Conservation (phyloP, 2,329 filamentous ascomycete genomes). For the Xylaria sp. region DNA sequence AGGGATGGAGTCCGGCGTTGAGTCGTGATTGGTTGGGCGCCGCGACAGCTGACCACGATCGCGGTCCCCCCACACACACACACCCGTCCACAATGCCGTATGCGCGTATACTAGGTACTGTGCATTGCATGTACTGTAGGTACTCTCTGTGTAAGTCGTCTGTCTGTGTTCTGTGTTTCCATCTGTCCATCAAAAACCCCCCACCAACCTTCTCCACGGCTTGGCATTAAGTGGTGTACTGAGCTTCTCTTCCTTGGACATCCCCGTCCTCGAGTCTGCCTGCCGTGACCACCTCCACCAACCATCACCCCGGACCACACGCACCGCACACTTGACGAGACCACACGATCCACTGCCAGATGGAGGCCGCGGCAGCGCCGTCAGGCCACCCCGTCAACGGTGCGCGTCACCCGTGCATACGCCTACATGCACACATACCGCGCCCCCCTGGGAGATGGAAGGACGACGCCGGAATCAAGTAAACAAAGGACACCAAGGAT, state of each 20-base stretch:
- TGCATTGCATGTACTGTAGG: no score
- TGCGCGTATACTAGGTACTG: no score
- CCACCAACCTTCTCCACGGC: conserved; percentile 10
- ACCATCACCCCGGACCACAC: conserved; percentile 18
- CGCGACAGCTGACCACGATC: conserved; percentile 43
- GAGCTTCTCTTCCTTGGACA: conserved; percentile 1
- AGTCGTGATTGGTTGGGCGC: conserved; percentile 42
- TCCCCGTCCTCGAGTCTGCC: not conserved
- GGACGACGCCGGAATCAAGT: not conserved
- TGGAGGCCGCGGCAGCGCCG: no score
- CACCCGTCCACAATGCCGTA: conserved; percentile 22
- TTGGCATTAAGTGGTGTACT: conserved; percentile 14
- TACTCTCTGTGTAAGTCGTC: not conserved
- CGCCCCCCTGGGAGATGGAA: not conserved
- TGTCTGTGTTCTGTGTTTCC: no score
- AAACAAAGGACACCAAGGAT: no score
- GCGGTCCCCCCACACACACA: conserved; percentile 14
- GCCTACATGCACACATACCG: not conserved
- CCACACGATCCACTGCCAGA: conserved; percentile 1
- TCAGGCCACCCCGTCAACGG: conserved; percentile 14
- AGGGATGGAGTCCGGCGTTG: conserved; percentile 25
- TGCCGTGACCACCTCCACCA: conserved; percentile 11
- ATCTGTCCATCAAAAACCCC: no score
- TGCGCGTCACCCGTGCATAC: not conserved
- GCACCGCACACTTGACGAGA: conserved; percentile 3